phyloP scores from a whole-genome alignment of 108 stramenopile species.

The Seminavis robusta region DNA sequence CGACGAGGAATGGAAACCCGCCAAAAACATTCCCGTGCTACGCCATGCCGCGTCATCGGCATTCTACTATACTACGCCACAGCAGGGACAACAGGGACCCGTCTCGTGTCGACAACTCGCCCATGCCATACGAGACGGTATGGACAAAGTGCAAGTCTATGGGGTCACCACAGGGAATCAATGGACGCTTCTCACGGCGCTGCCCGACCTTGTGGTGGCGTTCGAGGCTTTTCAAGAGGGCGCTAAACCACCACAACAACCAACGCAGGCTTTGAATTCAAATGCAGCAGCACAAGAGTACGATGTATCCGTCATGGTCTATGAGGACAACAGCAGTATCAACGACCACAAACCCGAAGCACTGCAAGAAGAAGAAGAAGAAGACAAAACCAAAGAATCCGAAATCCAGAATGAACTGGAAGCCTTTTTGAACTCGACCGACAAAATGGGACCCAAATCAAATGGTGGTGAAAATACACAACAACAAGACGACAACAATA shows the following conservation, averaged over 20 bases:
- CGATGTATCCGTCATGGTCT: slow-evolving; percentile 13
- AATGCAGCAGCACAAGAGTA: slow-evolving; percentile 4
- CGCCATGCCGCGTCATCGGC: slow-evolving; percentile 40
- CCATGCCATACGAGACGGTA: slow-evolving; percentile 7
- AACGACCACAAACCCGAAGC: background rate
- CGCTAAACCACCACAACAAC: background rate
- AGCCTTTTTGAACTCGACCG: slow-evolving; percentile 56
- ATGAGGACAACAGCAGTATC: background rate
- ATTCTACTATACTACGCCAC: slow-evolving; percentile 48
- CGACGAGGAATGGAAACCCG: slow-evolving; percentile 47
- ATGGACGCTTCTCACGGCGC: slow-evolving; percentile 47
- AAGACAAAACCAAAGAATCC: slow-evolving; percentile 8
- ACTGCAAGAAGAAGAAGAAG: background rate
- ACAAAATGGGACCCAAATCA: background rate
- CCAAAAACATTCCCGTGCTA: slow-evolving; percentile 35
- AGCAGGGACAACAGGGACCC: slow-evolving; percentile 29
- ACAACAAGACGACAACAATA: slow-evolving; percentile 26
- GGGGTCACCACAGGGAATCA: slow-evolving; percentile 16
- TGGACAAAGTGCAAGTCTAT: slow-evolving; percentile 6
- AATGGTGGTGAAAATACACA: no score
- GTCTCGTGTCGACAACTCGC: slow-evolving; percentile 45
- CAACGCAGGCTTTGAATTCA: background rate
- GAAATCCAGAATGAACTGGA: slow-evolving; percentile 61
- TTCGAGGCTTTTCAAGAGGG: slow-evolving; percentile 39
- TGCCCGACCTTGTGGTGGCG: slow-evolving; percentile 38